These are phyloP conservation scores for Claviceps sorghi DNA, from an alignment of 2,329 filamentous ascomycete genomes.

Conservation along the genomic window DNA sequence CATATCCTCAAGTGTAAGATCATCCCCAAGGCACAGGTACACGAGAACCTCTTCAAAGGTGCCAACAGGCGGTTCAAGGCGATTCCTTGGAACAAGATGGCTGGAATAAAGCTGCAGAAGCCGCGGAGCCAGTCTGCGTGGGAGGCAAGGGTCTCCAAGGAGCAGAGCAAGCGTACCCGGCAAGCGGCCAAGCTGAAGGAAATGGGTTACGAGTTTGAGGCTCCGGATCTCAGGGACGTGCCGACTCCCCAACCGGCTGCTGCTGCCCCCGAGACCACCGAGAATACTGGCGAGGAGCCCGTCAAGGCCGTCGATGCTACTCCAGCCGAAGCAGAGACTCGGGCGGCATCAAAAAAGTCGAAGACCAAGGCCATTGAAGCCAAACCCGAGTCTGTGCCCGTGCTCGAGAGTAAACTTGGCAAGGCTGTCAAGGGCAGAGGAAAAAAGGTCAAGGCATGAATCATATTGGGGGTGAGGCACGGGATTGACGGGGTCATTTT, in stretches of 20 bases:
- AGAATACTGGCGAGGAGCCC: constrained; percentile 18
- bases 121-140: constrained; percentile 63
- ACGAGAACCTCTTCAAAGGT: constrained; percentile 74
- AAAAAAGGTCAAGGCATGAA: constrained; percentile 9
- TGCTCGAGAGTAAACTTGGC: constrained; percentile 10
- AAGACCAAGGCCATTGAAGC: constrained; percentile 10
- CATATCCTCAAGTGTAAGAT: constrained; percentile 82
- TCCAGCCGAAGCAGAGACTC: constrained; percentile 13
- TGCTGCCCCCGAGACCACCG: constrained; percentile 5
- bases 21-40: constrained; percentile 62
- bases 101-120: constrained; percentile 57
- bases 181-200: constrained; percentile 64
- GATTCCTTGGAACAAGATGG: constrained; percentile 77
- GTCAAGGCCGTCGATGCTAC: constrained; percentile 23
- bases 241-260: constrained; percentile 24
- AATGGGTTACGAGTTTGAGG: constrained; percentile 71
- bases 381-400: constrained; percentile 9
- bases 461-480: not conserved
- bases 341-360: constrained; percentile 7
- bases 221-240: constrained; percentile 51
- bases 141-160: constrained; percentile 58
- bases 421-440: constrained; percentile 19
- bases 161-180: constrained; percentile 52
- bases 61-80: constrained; percentile 82
- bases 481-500: not conserved